phyloP scores from a whole-genome alignment of 495 filamentous ascomycete genomes.

The Penicillium odoratum region DNA sequence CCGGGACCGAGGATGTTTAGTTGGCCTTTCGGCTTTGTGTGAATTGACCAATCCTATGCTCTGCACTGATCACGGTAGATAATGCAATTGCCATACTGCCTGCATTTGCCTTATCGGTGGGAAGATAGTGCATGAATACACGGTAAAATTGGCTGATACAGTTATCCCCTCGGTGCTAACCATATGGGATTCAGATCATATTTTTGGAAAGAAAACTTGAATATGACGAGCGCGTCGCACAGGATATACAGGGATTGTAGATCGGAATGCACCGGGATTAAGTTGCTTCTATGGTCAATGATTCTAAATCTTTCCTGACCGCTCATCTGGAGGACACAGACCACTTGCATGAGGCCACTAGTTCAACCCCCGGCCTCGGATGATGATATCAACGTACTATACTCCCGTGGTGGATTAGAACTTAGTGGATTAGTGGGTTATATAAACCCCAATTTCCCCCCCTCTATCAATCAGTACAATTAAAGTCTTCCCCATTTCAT shows the following conservation, averaged over 20 bases:
- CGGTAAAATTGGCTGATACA: not conserved
- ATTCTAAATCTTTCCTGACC: constrained; percentile 10
- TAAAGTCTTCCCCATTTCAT: not conserved
- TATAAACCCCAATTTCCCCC: not conserved
- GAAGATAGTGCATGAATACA: not conserved
- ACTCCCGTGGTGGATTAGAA: too few species aligned
- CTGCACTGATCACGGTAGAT: constrained; percentile 28
- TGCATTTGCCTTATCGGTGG: constrained; percentile 23
- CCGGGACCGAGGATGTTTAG: not conserved
- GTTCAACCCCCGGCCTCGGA: not conserved
- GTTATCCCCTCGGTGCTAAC: too few species aligned
- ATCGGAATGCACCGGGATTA: constrained; percentile 22
- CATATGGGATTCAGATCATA: not conserved
- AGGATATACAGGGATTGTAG: not conserved
- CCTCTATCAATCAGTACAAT: constrained; percentile 6
- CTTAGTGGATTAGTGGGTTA: too few species aligned
- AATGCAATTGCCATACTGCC: constrained; percentile 28
- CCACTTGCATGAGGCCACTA: constrained; percentile 10
- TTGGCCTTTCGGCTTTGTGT: not conserved
- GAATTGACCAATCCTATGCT: not conserved
- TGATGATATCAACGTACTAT: constrained; percentile 3
- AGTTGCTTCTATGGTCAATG: not conserved
- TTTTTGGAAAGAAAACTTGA: not conserved
- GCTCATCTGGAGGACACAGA: constrained; percentile 19
- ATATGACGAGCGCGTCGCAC: not conserved